Conservation (phyloP, 306 rosid species). For the Fagus sylvatica region DNA sequence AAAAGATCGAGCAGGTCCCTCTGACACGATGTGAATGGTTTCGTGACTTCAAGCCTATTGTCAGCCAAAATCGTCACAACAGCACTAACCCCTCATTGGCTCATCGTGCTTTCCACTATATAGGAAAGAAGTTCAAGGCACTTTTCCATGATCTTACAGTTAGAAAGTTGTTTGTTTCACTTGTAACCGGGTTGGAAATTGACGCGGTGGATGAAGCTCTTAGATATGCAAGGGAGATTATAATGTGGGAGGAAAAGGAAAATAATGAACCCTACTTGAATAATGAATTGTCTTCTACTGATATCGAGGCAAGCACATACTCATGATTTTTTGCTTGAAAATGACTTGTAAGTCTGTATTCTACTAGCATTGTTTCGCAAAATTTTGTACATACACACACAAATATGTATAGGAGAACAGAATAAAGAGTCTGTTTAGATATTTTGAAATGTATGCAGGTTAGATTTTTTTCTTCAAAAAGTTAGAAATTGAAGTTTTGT, state of each 20-base stretch:
- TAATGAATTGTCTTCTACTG: constrained; percentile 44
- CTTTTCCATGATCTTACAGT: constrained; percentile 45
- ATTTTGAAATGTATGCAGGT: constrained; percentile 4
- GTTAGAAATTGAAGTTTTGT: not conserved
- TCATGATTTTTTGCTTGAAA: constrained; percentile 5
- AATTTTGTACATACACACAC: constrained; percentile 18
- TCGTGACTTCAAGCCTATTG: constrained; percentile 56
- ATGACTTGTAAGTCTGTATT: not conserved
- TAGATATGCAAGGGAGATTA: constrained; percentile 71
- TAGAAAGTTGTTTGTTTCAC: constrained; percentile 64
- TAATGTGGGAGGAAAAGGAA: constrained; percentile 45
- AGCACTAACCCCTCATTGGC: constrained; percentile 48
- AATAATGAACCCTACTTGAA: constrained; percentile 6
- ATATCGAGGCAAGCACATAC: constrained; percentile 45
- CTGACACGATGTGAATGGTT: constrained; percentile 75
- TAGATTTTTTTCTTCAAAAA: not conserved
- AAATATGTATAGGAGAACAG: not conserved
- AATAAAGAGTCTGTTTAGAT: not conserved
- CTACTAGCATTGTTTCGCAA: not conserved
- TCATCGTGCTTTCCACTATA: constrained; percentile 58
- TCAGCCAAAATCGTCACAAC: constrained; percentile 29
- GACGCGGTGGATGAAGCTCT: constrained; percentile 65
- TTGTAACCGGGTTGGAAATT: constrained; percentile 54
- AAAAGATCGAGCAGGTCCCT: constrained; percentile 51
- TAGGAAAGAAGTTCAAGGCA: constrained; percentile 71